Evolutionary conservation across 441 rosid genomes (phyloP).

Genomic region (Melastoma candidum): DNA sequence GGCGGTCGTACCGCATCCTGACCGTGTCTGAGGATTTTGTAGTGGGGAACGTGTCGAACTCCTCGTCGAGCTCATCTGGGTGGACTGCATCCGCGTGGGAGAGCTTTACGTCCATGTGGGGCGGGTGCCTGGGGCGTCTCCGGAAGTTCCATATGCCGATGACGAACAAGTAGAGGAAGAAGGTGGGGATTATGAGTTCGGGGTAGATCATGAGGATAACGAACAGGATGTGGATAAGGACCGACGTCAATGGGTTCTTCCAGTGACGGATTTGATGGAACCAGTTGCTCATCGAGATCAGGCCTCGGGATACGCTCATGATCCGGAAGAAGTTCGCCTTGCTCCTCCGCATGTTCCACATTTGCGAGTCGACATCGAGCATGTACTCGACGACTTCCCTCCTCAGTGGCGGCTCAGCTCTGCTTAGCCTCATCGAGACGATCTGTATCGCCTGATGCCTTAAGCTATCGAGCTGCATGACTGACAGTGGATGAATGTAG

Average conservation of each 20-base stretch:
- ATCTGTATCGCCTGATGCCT: slow-evolving; percentile 88
- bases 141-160: slow-evolving; percentile 79
- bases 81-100: slow-evolving; percentile 72
- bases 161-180: slow-evolving; percentile 70
- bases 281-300: slow-evolving; percentile 58
- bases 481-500: slow-evolving; percentile 72
- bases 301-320: slow-evolving; percentile 51
- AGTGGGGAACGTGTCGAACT: slow-evolving; percentile 81
- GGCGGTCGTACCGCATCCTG: slow-evolving; percentile 68
- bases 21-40: slow-evolving; percentile 47
- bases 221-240: slow-evolving; percentile 58
- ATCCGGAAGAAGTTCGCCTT: slow-evolving; percentile 82
- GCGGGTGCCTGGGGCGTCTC: slow-evolving; percentile 64
- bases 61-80: slow-evolving; percentile 84
- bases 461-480: slow-evolving; percentile 67
- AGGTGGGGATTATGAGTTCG: slow-evolving; percentile 66
- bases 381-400: slow-evolving; percentile 86
- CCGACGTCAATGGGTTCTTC: slow-evolving; percentile 73
- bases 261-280: slow-evolving; percentile 65
- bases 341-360: slow-evolving; percentile 96
- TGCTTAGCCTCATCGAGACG: slow-evolving; percentile 60
- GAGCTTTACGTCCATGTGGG: slow-evolving; percentile 71
- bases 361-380: slow-evolving; percentile 82
- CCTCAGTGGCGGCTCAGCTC: slow-evolving; percentile 85
- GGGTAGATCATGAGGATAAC: slow-evolving; percentile 68